Conservation (phyloP, 1,139 yeast genomes). For the Saccharomyces hybrid region DNA sequence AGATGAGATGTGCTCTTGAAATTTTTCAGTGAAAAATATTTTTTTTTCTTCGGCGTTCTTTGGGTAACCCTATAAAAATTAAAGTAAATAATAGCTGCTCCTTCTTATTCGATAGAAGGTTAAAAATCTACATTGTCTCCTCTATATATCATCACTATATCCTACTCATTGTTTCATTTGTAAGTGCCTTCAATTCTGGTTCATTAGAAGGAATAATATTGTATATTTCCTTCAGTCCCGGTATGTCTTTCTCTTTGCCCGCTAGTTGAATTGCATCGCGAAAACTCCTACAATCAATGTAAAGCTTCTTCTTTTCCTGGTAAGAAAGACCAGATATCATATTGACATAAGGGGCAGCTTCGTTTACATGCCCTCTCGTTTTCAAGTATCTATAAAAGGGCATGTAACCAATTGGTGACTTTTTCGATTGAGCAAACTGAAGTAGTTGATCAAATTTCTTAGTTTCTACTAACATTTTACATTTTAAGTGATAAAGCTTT, state of each 20-base stretch:
- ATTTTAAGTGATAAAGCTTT: slow-evolving; percentile 56
- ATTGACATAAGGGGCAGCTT: slow-evolving; percentile 26
- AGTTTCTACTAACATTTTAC: slow-evolving; percentile 45
- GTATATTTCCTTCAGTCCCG: slow-evolving; percentile 19
- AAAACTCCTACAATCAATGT: slow-evolving; percentile 24
- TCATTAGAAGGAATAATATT: slow-evolving; percentile 25
- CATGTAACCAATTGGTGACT: slow-evolving; percentile 68
- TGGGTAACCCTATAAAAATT: not conserved
- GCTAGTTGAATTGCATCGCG: slow-evolving; percentile 25
- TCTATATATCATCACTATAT: slow-evolving; percentile 6
- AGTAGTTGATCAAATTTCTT: slow-evolving; percentile 59
- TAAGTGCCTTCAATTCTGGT: slow-evolving; percentile 19
- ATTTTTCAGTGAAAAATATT: slow-evolving; percentile 10
- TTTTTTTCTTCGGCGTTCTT: not conserved
- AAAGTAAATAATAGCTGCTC: too few relatives aligned
- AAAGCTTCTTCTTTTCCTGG: slow-evolving; percentile 20
- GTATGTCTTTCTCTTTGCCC: slow-evolving; percentile 23
- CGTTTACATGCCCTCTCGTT: slow-evolving; percentile 18
- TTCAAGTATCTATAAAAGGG: slow-evolving; percentile 41
- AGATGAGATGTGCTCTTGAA: slow-evolving; percentile 17
- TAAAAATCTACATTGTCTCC: not conserved
- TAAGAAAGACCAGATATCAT: slow-evolving; percentile 23
- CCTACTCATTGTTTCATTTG: slow-evolving; percentile 18
- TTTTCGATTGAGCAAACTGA: slow-evolving; percentile 41
- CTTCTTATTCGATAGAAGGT: not conserved